Conservation (phyloP, 2,329 filamentous ascomycete species). For the Monosporascus sp. region DNA sequence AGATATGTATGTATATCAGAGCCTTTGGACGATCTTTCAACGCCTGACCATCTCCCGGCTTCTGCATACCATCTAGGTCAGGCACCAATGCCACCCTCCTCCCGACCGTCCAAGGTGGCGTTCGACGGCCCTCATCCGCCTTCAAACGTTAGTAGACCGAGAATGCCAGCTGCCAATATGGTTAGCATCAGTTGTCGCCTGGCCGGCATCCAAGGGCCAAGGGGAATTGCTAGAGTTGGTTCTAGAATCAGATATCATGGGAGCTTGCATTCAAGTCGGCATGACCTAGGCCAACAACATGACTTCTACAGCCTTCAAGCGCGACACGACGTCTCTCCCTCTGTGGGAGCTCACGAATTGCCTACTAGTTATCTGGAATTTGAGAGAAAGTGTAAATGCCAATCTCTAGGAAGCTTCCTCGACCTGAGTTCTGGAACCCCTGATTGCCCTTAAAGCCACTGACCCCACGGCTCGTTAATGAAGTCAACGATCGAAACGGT, state of each 20-base stretch:
- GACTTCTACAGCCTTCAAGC: constrained; percentile 4
- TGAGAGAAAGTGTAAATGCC: constrained; percentile 1
- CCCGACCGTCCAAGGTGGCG: background rate
- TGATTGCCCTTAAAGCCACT: constrained; percentile 4
- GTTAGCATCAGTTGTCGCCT: background rate
- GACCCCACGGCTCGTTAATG: constrained; percentile 3
- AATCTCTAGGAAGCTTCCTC: constrained; percentile 3
- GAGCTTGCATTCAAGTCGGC: constrained; percentile 10
- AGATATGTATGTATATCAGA: background rate
- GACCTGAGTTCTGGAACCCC: constrained; percentile 4
- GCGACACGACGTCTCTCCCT: constrained; percentile 14
- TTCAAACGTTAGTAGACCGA: background rate
- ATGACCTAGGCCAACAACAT: constrained; percentile 7
- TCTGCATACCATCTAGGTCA: background rate
- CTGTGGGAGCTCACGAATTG: constrained; percentile 9
- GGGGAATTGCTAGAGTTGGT: constrained; percentile 2
- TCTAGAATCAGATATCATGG: constrained; percentile 11
- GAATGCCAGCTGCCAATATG: background rate
- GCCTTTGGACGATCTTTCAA: background rate
- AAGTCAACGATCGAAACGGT: constrained; percentile 8
- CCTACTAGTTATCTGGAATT: constrained; percentile 9
- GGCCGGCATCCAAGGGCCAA: background rate
- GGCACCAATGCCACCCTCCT: background rate
- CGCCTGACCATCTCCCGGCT: background rate
- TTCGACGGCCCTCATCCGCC: background rate